These are phyloP conservation scores for Hymenoscyphus salicellus DNA, from an alignment of 2,329 filamentous ascomycete species.

Conservation along the genomic window DNA sequence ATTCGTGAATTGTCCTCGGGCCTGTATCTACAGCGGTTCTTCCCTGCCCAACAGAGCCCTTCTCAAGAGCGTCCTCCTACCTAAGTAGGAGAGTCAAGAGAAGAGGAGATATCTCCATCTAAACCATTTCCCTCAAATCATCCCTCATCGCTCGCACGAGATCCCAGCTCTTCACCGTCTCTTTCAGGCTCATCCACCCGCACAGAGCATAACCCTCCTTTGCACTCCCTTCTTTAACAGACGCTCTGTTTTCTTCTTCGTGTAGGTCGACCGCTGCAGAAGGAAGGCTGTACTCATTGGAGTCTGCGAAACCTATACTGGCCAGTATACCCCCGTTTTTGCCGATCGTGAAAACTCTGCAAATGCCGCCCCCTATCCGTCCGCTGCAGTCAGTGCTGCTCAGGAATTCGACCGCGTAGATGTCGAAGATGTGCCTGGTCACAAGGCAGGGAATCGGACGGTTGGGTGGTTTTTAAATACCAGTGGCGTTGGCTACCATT, in stretches of 20 bases:
- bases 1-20: constrained; percentile 1
- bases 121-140: no score
- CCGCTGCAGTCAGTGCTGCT: constrained; percentile 10
- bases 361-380: constrained; percentile 9
- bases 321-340: neutral
- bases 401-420: constrained; percentile 8
- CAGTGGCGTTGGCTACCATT: constrained; percentile 16
- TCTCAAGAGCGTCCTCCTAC: neutral
- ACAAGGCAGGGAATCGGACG: constrained; percentile 12
- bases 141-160: neutral
- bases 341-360: constrained; percentile 11
- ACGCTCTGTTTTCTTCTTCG: constrained; percentile 5
- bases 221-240: constrained; percentile 4
- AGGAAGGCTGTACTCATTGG: neutral
- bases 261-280: neutral
- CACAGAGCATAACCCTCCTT: neutral
- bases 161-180: neutral
- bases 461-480: constrained; percentile 20
- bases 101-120: no score
- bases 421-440: constrained; percentile 13
- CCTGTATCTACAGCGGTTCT: constrained; percentile 1
- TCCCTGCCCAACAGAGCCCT: neutral
- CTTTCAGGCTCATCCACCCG: neutral
- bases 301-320: neutral
- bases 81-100: neutral